Evolutionary conservation across 2,329 filamentous ascomycete species (phyloP), one percentile per base, ranked within the genome.

Genomic region (Penicillium brasilianum): DNA sequence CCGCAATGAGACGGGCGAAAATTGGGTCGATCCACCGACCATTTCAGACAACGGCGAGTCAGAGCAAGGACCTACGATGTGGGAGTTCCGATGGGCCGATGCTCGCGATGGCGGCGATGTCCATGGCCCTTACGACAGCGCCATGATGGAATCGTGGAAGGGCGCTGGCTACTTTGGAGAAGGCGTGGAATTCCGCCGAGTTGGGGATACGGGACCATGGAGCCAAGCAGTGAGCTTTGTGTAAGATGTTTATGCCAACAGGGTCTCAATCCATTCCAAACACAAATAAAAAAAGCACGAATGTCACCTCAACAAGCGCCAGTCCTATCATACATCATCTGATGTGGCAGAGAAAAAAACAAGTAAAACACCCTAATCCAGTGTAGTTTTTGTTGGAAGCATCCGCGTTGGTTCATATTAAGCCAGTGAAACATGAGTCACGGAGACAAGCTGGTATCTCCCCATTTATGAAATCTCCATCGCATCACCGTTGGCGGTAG

Each of bases 81-180:
- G 94, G 93, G 91, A 98, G 77, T 99, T 92, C 75, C 86, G 92
- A 60, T 99, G 95, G 95, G 89, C 88, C 41, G 93, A 97, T 74
- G 92, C 91, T 18, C 85, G 93, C 43, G 94, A 97, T 72, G 90
- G 87, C 30, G 91, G 86, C 11, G 85, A 87, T 51, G 85, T 86
- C 60, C 92, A 99, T 76, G 95, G 95, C 0, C 94, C 95, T 0
- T 99, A 93, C 75, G 92, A 97, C 72, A 86, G 85, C 8, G 76
- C 84, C 5, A 94, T 90, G 39, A 98, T 99, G 95, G 87, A 88
- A 70, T 90, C 91, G 2, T 99, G 95, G 95, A 88, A 90, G 68
- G 88, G 91, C 64, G 92, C 92, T 25, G 95, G 95, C 2, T 98
- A 98, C 75, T 99, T 99, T 77, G 90, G 88, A 13, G 90, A 95